Conservation (phyloP, 495 filamentous ascomycete species). For the Penicillium dipodomyicola region DNA sequence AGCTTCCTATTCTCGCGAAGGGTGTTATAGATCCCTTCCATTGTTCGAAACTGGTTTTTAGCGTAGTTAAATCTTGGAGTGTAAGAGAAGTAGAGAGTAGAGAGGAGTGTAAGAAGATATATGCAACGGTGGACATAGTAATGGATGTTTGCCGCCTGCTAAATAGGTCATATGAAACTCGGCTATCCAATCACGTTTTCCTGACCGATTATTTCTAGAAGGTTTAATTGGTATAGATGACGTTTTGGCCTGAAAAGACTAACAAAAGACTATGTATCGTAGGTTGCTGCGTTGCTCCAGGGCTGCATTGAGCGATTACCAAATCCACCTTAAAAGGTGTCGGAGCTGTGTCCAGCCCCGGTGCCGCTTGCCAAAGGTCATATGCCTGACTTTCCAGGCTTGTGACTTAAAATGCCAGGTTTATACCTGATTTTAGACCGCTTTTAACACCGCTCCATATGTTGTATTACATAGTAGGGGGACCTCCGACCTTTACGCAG, state of each 20-base stretch:
- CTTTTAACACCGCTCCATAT: too few species aligned
- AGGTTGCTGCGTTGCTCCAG: too few species aligned
- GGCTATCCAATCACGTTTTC: background rate
- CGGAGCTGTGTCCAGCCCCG: background rate
- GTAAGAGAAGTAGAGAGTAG: constrained; percentile 2
- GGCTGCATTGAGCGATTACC: background rate
- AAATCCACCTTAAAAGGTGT: background rate
- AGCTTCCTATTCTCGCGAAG: constrained; percentile 7
- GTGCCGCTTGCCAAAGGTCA: too few species aligned
- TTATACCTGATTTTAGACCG: too few species aligned
- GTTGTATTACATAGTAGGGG: too few species aligned
- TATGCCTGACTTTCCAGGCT: too few species aligned
- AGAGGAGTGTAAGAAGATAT: background rate
- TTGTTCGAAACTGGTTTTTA: background rate
- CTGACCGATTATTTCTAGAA: background rate
- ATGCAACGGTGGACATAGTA: background rate
- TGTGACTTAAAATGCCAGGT: too few species aligned
- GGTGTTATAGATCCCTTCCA: background rate
- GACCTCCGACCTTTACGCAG: too few species aligned
- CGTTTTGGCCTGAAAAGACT: too few species aligned
- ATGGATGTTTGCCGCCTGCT: background rate
- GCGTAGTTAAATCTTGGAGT: background rate
- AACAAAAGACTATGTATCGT: too few species aligned
- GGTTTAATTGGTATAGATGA: constrained; percentile 1
- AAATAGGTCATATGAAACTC: background rate